Conservation (phyloP, 2,329 filamentous ascomycete species). For the Fusarium stilboides region DNA sequence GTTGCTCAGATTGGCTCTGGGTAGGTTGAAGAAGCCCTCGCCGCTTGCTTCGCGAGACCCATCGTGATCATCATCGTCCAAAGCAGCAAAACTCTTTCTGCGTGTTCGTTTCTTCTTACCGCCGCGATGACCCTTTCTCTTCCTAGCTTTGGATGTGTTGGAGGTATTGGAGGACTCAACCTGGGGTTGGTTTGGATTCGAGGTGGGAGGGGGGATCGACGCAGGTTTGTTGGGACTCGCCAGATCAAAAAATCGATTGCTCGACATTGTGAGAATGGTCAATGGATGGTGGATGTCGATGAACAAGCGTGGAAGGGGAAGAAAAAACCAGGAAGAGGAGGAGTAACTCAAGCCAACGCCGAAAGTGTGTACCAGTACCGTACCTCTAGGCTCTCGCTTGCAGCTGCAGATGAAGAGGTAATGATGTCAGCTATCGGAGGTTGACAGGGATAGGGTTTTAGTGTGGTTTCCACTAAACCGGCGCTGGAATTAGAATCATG, state of each 20-base stretch:
- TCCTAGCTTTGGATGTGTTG: constrained; percentile 62
- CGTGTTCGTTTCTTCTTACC: constrained; percentile 84
- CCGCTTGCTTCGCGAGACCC: constrained; percentile 54
- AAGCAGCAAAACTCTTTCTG: constrained; percentile 83
- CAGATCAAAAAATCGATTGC: constrained; percentile 52
- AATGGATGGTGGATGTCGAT: constrained; percentile 3
- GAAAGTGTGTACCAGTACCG: constrained; percentile 15
- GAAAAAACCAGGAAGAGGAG: constrained; percentile 1
- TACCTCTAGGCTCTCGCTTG: constrained; percentile 33
- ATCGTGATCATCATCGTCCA: constrained; percentile 68
- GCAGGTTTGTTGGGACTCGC: constrained; percentile 33
- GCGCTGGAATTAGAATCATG: constrained; percentile 1
- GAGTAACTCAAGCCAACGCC: constrained; percentile 11
- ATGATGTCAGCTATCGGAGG: constrained; percentile 49
- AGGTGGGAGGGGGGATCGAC: constrained; percentile 20
- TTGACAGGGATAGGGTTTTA: constrained; percentile 25
- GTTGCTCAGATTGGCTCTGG: constrained; percentile 76
- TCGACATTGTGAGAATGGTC: constrained; percentile 50
- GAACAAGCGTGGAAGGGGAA: constrained; percentile 11
- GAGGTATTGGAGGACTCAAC: constrained; percentile 39
- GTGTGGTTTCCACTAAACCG: constrained; percentile 14
- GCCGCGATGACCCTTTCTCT: constrained; percentile 79
- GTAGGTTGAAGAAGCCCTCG: constrained; percentile 66
- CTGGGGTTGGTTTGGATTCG: constrained; percentile 24
- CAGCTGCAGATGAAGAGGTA: constrained; percentile 34